Conservation (phyloP, 106 monocot genomes). For the Phalaenopsis aphrodite region DNA sequence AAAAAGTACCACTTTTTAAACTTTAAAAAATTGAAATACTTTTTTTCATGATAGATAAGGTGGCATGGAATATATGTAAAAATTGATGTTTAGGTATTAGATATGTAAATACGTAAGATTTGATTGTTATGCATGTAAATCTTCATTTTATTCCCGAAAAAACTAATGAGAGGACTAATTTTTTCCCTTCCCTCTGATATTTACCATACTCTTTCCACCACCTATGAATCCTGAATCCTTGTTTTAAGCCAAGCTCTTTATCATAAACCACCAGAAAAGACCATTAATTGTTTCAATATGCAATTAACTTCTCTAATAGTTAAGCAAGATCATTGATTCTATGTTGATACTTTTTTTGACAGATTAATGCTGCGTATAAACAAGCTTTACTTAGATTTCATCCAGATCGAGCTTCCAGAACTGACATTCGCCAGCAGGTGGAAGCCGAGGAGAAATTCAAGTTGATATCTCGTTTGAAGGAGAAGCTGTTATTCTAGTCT, state of each 20-base stretch:
- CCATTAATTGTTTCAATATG: too few relatives aligned
- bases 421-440: conserved; percentile 68
- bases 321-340: background rate
- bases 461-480: conserved; percentile 80
- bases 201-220: background rate
- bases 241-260: background rate
- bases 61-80: too few relatives aligned
- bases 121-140: too few relatives aligned
- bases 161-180: background rate
- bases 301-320: background rate
- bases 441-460: conserved; percentile 95
- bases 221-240: background rate
- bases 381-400: conserved; percentile 79
- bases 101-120: too few relatives aligned
- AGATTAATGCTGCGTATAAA: conserved; percentile 83
- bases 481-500: conserved; percentile 22
- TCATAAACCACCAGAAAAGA: background rate
- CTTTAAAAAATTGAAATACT: too few relatives aligned
- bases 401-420: conserved; percentile 75
- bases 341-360: background rate
- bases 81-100: too few relatives aligned
- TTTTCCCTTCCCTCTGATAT: background rate
- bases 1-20: too few relatives aligned
- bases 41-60: too few relatives aligned
- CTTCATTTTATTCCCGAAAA: background rate